Evolutionary conservation across 1,139 yeast genomes (phyloP).

Genomic region (Geotrichum armillariae): DNA sequence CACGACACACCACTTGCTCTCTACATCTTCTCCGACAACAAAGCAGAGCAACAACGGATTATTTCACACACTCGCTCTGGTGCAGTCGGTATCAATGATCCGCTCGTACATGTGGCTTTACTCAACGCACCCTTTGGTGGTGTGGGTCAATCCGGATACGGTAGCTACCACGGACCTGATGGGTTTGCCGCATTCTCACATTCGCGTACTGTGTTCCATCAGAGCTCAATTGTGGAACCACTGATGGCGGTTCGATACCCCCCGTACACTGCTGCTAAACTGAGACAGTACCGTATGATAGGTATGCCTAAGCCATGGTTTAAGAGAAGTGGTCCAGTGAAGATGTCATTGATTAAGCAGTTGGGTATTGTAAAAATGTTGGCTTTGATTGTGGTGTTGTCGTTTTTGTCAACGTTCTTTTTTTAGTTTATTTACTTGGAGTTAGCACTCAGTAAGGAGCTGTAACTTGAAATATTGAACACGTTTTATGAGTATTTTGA

Average conservation of each 20-base stretch:
- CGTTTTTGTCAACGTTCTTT: too few relatives aligned
- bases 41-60: conserved; percentile 53
- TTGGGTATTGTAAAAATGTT: background rate
- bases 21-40: conserved; percentile 65
- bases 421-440: too few relatives aligned
- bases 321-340: conserved; percentile 26
- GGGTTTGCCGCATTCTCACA: conserved; percentile 79
- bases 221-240: conserved; percentile 31
- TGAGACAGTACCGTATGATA: conserved; percentile 3
- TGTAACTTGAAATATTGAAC: too few relatives aligned
- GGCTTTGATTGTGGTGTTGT: too few relatives aligned
- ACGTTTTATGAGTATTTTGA: too few relatives aligned
- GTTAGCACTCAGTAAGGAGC: too few relatives aligned
- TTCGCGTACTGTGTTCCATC: conserved; percentile 66
- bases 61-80: conserved; percentile 68
- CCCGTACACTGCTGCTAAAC: conserved; percentile 11
- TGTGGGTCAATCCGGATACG: conserved; percentile 72
- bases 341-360: conserved; percentile 2
- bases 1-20: conserved; percentile 90
- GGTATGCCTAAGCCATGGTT: conserved; percentile 21
- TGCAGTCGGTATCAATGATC: conserved; percentile 69
- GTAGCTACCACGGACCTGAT: conserved; percentile 73
- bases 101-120: conserved; percentile 69
- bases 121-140: conserved; percentile 91
- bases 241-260: conserved; percentile 17